Percentiles rank a stretch among this genome's conserved stretches.
phyloP scores from a whole-genome alignment of 352 stramenopile species.

The Globisporangium alternatum region DNA sequence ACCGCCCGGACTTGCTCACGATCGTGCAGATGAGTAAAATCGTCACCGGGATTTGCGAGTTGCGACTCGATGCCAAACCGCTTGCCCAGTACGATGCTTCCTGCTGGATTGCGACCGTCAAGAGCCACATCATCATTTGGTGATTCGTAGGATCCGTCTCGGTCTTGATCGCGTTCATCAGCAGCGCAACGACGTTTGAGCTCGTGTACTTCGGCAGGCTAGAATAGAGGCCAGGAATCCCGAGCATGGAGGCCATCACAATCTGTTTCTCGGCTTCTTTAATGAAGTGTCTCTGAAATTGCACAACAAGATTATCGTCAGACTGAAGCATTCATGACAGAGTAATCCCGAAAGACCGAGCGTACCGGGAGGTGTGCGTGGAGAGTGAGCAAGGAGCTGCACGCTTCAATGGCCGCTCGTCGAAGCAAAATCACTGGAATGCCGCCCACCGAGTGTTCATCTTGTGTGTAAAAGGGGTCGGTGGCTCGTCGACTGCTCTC shows the following conservation, averaged over 20 bases:
- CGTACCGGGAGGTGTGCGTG: conserved; percentile 73
- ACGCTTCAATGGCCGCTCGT: conserved; percentile 76
- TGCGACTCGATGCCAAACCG: conserved; percentile 75
- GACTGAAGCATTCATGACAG: neutral
- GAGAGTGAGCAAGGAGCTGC: conserved; percentile 76
- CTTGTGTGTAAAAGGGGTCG: conserved; percentile 50
- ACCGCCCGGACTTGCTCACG: conserved; percentile 74
- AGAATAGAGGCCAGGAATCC: conserved; percentile 72
- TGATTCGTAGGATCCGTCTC: conserved; percentile 85
- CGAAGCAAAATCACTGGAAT: conserved; percentile 74
- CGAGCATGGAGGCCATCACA: conserved; percentile 58
- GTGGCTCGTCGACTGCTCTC: conserved; percentile 32
- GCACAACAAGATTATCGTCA: neutral
- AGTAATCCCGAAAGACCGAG: neutral
- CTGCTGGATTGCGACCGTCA: conserved; percentile 84
- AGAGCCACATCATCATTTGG: conserved; percentile 88
- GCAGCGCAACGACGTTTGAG: conserved; percentile 79
- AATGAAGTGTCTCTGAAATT: conserved; percentile 51
- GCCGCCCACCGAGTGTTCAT: conserved; percentile 68
- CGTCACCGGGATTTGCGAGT: conserved; percentile 82
- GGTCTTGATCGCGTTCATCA: conserved; percentile 81
- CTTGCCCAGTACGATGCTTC: conserved; percentile 84
- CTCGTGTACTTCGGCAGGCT: conserved; percentile 80
- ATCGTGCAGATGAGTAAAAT: conserved; percentile 85
- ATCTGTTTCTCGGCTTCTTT: conserved; percentile 78